A percentile compares a stretch with the other conserved stretches of the same genome.
Evolutionary conservation across 2,329 filamentous ascomycete species (phyloP).

Genomic region (Sordariomycetes sp.): DNA sequence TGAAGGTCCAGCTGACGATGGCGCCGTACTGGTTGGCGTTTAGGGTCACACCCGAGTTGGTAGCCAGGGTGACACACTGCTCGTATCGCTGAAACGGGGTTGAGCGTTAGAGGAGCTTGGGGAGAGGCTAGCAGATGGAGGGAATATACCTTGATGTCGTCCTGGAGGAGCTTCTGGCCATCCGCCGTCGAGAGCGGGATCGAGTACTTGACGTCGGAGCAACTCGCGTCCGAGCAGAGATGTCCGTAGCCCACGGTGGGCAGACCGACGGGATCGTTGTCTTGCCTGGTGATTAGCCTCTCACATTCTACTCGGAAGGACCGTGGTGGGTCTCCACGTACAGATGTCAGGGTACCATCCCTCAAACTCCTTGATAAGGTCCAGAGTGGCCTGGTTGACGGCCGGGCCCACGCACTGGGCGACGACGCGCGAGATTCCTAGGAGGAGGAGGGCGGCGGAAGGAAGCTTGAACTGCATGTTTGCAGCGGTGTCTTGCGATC

Average conservation of each 20-base stretch:
- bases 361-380: slow-evolving; percentile 4
- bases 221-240: slow-evolving; percentile 24
- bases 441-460: neutral
- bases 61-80: neutral
- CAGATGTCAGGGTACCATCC: slow-evolving; percentile 2
- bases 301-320: neutral
- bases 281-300: neutral
- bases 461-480: neutral
- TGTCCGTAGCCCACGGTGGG: slow-evolving; percentile 39
- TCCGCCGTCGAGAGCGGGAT: slow-evolving; percentile 27
- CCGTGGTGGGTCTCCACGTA: neutral
- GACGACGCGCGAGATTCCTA: neutral
- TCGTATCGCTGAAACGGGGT: neutral
- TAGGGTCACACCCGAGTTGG: slow-evolving; percentile 17
- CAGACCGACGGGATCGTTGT: slow-evolving; percentile 25
- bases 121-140: neutral
- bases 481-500: neutral
- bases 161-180: slow-evolving; percentile 23
- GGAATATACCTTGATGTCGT: slow-evolving; percentile 16
- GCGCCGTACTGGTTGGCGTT: slow-evolving; percentile 39
- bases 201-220: slow-evolving; percentile 28
- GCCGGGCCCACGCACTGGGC: slow-evolving; percentile 9
- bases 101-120: neutral
- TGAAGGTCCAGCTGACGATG: slow-evolving; percentile 36
- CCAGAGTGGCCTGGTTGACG: slow-evolving; percentile 4